phyloP scores from a whole-genome alignment of 306 rosid genomes.

The Rosa persica region DNA sequence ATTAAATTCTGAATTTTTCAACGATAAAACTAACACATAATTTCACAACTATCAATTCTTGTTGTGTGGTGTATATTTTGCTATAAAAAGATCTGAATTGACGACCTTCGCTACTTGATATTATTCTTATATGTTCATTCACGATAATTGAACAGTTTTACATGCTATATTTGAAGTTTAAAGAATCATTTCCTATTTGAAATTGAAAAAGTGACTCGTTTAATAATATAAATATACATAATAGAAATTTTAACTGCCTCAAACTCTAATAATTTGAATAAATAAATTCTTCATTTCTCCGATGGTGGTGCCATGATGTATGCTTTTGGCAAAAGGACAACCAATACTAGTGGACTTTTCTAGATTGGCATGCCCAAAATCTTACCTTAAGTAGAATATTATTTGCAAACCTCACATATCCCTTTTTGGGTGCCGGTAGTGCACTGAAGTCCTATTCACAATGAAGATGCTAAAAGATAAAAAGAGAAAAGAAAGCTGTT shows the following conservation, averaged over 20 bases:
- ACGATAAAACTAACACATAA: too few species aligned
- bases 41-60: too few species aligned
- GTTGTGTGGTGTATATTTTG: too few species aligned
- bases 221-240: too few species aligned
- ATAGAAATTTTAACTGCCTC: neutral
- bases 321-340: neutral
- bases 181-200: too few species aligned
- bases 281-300: neutral
- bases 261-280: neutral
- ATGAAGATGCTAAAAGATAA: neutral
- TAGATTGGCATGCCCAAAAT: neutral
- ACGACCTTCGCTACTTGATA: too few species aligned
- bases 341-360: neutral
- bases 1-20: too few species aligned
- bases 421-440: neutral
- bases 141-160: too few species aligned
- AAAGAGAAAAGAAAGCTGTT: neutral
- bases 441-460: neutral
- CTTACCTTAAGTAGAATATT: neutral
- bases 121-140: too few species aligned
- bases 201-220: neutral
- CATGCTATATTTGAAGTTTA: too few species aligned
- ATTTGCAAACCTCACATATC: neutral
- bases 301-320: neutral
- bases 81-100: too few species aligned